These are phyloP conservation scores for Vaccinium vitisidaea DNA, from an alignment of 148 eudicot genomes.

Conservation along the genomic window DNA sequence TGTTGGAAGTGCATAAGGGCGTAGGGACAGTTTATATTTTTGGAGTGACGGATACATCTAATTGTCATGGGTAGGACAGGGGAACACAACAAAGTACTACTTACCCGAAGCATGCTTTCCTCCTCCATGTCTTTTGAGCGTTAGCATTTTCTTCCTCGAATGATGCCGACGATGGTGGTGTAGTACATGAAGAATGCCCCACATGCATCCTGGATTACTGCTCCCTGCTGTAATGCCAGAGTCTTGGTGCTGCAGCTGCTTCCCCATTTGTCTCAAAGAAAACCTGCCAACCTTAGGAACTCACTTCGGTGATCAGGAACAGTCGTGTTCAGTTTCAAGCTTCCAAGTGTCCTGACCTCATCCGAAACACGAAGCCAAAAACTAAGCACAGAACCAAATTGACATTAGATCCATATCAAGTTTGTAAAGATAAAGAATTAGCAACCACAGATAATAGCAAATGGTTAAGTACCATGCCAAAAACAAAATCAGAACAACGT, in stretches of 20 bases:
- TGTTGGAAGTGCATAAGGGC: background rate
- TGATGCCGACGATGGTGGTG: slow-evolving; percentile 58
- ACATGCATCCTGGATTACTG: slow-evolving; percentile 42
- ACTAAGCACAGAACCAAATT: background rate
- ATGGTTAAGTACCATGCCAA: background rate
- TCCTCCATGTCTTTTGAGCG: slow-evolving; percentile 36
- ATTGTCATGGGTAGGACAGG: background rate
- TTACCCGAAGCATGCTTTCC: slow-evolving; percentile 28
- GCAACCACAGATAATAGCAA: background rate
- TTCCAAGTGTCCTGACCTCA: slow-evolving; percentile 12
- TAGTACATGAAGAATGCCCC: slow-evolving; percentile 55
- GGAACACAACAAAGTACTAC: background rate
- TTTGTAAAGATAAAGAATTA: background rate
- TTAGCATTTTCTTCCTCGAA: slow-evolving; percentile 51
- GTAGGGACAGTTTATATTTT: background rate
- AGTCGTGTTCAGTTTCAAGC: background rate
- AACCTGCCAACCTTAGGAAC: background rate
- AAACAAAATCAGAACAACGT: background rate
- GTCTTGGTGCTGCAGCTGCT: slow-evolving; percentile 24
- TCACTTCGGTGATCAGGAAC: slow-evolving; percentile 5
- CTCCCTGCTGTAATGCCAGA: slow-evolving; percentile 22
- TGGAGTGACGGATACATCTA: background rate
- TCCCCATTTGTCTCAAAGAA: slow-evolving; percentile 38
- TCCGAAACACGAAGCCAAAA: background rate
- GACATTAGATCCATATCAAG: background rate